phyloP scores from a whole-genome alignment of 73 alveolate genomes.

The Paraurostyla sp. region DNA sequence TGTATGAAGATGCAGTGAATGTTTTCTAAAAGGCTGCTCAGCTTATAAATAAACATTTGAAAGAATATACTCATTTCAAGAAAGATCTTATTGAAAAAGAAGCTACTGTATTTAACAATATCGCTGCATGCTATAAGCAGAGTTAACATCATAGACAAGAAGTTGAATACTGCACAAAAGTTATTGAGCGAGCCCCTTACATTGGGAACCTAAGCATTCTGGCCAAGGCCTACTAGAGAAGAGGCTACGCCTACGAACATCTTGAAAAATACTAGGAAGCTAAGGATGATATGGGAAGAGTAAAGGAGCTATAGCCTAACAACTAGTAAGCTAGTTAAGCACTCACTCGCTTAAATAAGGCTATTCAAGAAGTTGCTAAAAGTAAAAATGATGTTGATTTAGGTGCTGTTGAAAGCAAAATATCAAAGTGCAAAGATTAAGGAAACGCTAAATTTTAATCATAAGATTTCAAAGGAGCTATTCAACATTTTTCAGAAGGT shows the following conservation, averaged over 20 bases:
- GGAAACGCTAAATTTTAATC: constrained; percentile 40
- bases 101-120: constrained; percentile 67
- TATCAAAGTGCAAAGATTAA: constrained; percentile 27
- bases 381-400: constrained; percentile 42
- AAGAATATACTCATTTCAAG: not conserved
- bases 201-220: constrained; percentile 13
- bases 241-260: constrained; percentile 70
- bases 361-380: constrained; percentile 27
- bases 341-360: constrained; percentile 57
- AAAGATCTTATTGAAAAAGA: constrained; percentile 57
- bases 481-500: constrained; percentile 53
- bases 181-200: constrained; percentile 61
- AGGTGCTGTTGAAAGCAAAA: not conserved
- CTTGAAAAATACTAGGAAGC: constrained; percentile 66
- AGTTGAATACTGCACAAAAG: constrained; percentile 69
- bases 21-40: constrained; percentile 59
- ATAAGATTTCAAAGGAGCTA: constrained; percentile 51
- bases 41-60: not conserved
- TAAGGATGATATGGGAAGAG: constrained; percentile 47
- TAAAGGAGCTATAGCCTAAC: constrained; percentile 53
- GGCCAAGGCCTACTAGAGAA: constrained; percentile 68
- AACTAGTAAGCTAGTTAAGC: constrained; percentile 65
- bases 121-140: constrained; percentile 81
- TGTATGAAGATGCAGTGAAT: constrained; percentile 76
- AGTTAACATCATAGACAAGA: constrained; percentile 64